Evolutionary conservation across 768 basidiomycete genomes (phyloP), one percentile per base, ranked within the genome.

Genomic region (Serendipita sp.): DNA sequence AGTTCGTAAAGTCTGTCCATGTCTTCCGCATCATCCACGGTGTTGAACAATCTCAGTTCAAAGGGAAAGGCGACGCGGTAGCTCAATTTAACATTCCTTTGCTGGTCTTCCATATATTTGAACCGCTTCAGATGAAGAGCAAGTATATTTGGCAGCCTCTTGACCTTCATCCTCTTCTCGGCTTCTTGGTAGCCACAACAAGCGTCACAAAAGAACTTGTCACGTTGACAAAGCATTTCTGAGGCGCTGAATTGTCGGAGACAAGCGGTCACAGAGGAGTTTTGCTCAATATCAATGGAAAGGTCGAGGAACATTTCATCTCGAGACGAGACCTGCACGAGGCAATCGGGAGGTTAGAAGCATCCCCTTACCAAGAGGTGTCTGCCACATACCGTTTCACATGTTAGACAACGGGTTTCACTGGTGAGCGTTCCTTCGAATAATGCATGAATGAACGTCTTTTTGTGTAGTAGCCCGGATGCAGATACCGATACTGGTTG

Each of bases 91-190:
- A 92, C 89, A 75, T 94, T 91, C 72, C 84, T 88, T 67, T 85
- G 83, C 1, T 89, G 75, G 68, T 91, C 88, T 74, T 97, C 95
- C 73, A 96, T 93, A 72, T 93, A 96, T 75, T 99, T 99, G 85
- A 99, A 99, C 38, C 96, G 84, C 77, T 99, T 99, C 54, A 99
- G 77, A 74, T 99, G 96, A 30, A 99, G 80, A 11, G 95, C 93
- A 28, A 99, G 85, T 44, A 99, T 80, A 72, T 97, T 95, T 0
- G 96, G 96, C 0, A 97, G 79, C 69, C 85, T 88, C 78, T 97
- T 97, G 73, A 99, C 93, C 76, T 99, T 99, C 95, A 99, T 98
- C 70, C 95, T 81, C 79, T 95, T 95, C 78, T 98, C 96, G 2
- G 96, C 96, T 74, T 99, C 96, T 71, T 97, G 95, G 32, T 98